Evolutionary conservation across 305 asterid genomes (phyloP).

Genomic region (Fraxinus baroniana): DNA sequence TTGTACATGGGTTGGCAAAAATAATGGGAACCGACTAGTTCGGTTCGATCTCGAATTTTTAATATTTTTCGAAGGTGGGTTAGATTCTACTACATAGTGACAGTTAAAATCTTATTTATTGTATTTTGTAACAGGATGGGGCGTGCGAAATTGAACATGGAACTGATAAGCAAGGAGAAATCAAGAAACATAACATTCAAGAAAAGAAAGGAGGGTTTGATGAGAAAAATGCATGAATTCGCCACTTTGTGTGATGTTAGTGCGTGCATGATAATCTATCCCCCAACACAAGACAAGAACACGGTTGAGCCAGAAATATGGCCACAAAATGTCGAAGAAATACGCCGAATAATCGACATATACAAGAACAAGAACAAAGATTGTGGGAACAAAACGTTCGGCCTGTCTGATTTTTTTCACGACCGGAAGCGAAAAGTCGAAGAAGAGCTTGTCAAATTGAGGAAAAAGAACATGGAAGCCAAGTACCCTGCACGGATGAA

Average conservation of each 20-base stretch:
- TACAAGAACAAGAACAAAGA: conserved; percentile 46
- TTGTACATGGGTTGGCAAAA: neutral
- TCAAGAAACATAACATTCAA: conserved; percentile 46
- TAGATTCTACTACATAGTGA: too few species aligned
- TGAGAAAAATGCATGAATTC: conserved; percentile 54
- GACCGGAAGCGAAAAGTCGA: conserved; percentile 46
- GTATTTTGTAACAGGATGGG: conserved; percentile 37
- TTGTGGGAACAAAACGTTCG: conserved; percentile 36
- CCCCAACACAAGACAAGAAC: conserved; percentile 34
- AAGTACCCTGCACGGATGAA: conserved; percentile 47
- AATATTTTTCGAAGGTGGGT: too few species aligned
- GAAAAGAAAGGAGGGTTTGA: conserved; percentile 54
- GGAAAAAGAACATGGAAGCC: conserved; percentile 42
- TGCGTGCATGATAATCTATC: conserved; percentile 58
- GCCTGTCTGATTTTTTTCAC: conserved; percentile 44
- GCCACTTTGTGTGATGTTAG: conserved; percentile 59
- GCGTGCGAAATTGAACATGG: conserved; percentile 61
- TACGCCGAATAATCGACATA: conserved; percentile 31
- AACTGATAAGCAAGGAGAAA: conserved; percentile 47
- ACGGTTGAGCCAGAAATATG: conserved; percentile 39
- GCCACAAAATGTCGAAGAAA: conserved; percentile 42
- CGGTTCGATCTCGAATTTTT: neutral
- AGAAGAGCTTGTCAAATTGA: conserved; percentile 46
- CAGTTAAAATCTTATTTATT: neutral
- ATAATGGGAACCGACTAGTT: neutral